A percentile compares a stretch with the other conserved stretches of the same genome.
These are phyloP conservation scores for Xylaria sp. DNA, from an alignment of 2,329 filamentous ascomycete species.

Conservation along the genomic window DNA sequence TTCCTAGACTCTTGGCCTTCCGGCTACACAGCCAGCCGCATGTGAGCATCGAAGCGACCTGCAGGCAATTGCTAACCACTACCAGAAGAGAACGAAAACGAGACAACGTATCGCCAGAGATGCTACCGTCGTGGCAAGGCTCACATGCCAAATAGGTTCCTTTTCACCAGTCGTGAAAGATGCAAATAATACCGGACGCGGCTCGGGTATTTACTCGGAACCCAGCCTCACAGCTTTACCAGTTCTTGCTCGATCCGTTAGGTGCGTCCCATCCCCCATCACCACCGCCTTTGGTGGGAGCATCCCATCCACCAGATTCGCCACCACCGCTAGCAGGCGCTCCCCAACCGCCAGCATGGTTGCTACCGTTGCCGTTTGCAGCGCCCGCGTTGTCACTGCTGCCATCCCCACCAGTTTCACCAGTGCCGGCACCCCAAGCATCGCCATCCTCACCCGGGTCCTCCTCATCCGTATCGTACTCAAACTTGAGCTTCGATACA, in stretches of 20 bases:
- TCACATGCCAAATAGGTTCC: background rate
- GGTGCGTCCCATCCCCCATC: conserved; percentile 6
- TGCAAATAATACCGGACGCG: no score
- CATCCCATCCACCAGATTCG: background rate
- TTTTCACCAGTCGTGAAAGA: background rate
- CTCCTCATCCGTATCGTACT: conserved; percentile 60
- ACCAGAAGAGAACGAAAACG: background rate
- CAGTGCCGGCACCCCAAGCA: conserved; percentile 29
- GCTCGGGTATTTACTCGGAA: background rate
- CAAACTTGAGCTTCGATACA: conserved; percentile 56
- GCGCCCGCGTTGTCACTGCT: conserved; percentile 16
- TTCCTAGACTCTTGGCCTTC: background rate
- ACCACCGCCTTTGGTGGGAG: background rate
- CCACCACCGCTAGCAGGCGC: background rate
- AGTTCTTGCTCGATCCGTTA: background rate
- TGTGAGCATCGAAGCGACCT: background rate
- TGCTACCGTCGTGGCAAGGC: background rate
- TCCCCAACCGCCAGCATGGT: no score
- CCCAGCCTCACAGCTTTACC: background rate
- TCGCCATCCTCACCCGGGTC: conserved; percentile 26
- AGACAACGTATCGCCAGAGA: background rate
- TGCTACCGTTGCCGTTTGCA: conserved; percentile 15
- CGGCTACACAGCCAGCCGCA: conserved; percentile 5
- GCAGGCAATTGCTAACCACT: background rate
- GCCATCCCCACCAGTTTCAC: conserved; percentile 1